Conservation (phyloP, 257 asterid species). For the Solanum gandarillasii region DNA sequence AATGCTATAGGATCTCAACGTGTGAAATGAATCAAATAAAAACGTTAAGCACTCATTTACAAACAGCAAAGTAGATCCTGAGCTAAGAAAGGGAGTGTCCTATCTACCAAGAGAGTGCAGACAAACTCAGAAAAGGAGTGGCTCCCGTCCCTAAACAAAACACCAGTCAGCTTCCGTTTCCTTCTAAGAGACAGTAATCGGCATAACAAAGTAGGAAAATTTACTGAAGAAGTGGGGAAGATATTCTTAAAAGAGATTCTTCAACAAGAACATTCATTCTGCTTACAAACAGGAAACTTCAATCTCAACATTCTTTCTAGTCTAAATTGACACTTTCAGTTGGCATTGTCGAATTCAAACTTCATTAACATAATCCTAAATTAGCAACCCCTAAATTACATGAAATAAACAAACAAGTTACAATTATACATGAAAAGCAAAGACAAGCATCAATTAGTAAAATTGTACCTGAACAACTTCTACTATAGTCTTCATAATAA, state of each 20-base stretch:
- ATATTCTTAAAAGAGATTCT: no score
- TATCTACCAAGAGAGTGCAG: no score
- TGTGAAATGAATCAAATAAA: neutral
- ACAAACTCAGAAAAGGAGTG: no score
- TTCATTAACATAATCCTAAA: neutral
- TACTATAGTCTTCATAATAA: conserved; percentile 50
- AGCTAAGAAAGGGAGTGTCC: no score
- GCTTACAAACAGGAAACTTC: neutral
- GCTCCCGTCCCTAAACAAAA: no score
- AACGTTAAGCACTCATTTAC: neutral
- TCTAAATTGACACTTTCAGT: neutral
- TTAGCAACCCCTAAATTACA: neutral
- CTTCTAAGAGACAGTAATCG: no score
- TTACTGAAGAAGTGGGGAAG: no score
- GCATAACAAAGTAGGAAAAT: no score
- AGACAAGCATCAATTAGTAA: neutral
- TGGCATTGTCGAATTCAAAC: neutral
- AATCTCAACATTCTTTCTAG: neutral
- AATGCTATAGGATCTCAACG: neutral
- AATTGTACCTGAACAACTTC: conserved; percentile 59
- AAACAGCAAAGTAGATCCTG: no score
- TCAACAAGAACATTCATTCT: no score
- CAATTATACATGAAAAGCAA: neutral
- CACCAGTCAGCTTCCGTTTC: no score
- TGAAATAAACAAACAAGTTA: neutral